These are phyloP conservation scores for Ricinus communis DNA, from an alignment of 345 rosid species.

Conservation along the genomic window DNA sequence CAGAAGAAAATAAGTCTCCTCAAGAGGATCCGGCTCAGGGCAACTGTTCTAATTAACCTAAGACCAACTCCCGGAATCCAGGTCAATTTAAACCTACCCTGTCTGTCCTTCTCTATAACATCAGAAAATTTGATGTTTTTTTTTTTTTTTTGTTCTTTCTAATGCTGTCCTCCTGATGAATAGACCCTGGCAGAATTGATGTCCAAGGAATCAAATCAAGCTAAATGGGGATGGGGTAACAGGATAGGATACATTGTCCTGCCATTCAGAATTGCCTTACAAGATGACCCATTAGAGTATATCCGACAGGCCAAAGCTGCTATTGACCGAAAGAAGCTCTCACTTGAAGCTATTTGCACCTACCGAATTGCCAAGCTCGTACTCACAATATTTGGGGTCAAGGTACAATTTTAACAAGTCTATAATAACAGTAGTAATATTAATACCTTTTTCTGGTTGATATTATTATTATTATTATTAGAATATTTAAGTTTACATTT, in stretches of 20 bases:
- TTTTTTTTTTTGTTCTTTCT: too few species aligned
- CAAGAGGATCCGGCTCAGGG: constrained; percentile 28
- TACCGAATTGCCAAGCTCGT: constrained; percentile 5
- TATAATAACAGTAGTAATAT: too few species aligned
- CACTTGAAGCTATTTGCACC: constrained; percentile 24
- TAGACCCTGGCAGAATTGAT: constrained; percentile 36
- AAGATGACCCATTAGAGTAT: constrained; percentile 38
- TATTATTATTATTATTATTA: too few species aligned
- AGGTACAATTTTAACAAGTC: too few species aligned
- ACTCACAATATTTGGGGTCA: constrained; percentile 11
- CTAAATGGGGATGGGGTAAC: constrained; percentile 45
- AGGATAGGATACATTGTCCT: constrained; percentile 34
- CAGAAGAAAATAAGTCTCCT: constrained; percentile 26
- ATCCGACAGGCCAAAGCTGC: constrained; percentile 30
- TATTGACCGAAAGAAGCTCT: constrained; percentile 37
- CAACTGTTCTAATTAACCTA: constrained; percentile 36
- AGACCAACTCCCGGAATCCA: constrained; percentile 40
- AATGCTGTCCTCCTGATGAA: background rate
- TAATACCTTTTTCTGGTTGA: too few species aligned
- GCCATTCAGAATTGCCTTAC: constrained; percentile 33
- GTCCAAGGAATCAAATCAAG: constrained; percentile 16
- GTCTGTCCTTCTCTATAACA: too few species aligned
- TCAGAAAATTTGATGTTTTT: too few species aligned
- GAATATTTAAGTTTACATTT: too few species aligned
- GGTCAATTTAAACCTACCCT: constrained; percentile 9